These are phyloP conservation scores for Verticillium zaregamsianum DNA, from an alignment of 2,329 filamentous ascomycete species.

Conservation along the genomic window DNA sequence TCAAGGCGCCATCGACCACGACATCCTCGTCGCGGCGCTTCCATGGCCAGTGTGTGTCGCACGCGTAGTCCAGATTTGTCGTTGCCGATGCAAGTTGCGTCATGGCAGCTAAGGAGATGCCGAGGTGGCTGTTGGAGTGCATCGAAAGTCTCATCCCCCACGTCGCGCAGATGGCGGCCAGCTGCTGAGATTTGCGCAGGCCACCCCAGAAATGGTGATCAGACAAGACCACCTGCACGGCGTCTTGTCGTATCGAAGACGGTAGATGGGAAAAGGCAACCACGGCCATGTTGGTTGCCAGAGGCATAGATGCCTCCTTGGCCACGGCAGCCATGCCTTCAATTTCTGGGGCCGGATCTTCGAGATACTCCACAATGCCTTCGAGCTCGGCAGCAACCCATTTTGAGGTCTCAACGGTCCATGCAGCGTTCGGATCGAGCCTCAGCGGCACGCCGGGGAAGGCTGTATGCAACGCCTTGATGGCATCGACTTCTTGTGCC, in stretches of 20 bases:
- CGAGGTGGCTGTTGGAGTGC: slow-evolving; percentile 39
- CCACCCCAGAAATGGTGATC: slow-evolving; percentile 41
- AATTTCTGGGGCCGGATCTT: slow-evolving; percentile 34
- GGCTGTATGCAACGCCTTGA: slow-evolving; percentile 30
- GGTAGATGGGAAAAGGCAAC: slow-evolving; percentile 35
- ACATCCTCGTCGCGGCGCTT: slow-evolving; percentile 37
- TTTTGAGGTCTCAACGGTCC: slow-evolving; percentile 32
- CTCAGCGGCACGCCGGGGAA: slow-evolving; percentile 31
- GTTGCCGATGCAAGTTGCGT: slow-evolving; percentile 37
- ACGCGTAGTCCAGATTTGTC: slow-evolving; percentile 35
- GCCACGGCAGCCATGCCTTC: slow-evolving; percentile 39
- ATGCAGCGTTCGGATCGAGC: slow-evolving; percentile 34
- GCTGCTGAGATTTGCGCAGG: slow-evolving; percentile 31
- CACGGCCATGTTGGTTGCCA: slow-evolving; percentile 39
- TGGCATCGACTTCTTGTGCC: slow-evolving; percentile 31
- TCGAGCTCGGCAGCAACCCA: slow-evolving; percentile 33
- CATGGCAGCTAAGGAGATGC: slow-evolving; percentile 38
- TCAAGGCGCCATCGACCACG: slow-evolving; percentile 28
- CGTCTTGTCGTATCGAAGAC: slow-evolving; percentile 29
- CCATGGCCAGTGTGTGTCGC: slow-evolving; percentile 41
- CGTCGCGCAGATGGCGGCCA: slow-evolving; percentile 32
- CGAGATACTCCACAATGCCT: slow-evolving; percentile 32
- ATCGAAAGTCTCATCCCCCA: slow-evolving; percentile 36
- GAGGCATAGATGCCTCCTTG: slow-evolving; percentile 32
- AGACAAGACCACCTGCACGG: slow-evolving; percentile 34